Conservation (phyloP, 495 filamentous ascomycete species). For the Astrothelium subdiscretum region DNA sequence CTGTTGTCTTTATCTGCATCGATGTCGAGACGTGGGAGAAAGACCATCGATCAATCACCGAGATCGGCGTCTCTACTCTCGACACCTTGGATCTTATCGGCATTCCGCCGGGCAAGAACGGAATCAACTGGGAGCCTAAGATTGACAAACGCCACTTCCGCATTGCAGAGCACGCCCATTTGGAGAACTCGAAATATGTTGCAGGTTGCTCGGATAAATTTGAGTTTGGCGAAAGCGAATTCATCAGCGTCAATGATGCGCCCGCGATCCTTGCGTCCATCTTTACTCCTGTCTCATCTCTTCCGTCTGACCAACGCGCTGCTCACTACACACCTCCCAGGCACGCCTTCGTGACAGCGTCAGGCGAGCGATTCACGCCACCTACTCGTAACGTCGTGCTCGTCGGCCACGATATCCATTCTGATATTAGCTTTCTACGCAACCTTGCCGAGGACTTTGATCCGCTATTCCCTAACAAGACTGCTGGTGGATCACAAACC, state of each 20-base stretch:
- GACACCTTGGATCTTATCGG: constrained; percentile 51
- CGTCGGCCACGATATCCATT: constrained; percentile 59
- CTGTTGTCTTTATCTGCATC: constrained; percentile 61
- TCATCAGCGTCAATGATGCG: constrained; percentile 28
- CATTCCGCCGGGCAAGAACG: constrained; percentile 46
- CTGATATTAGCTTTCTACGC: constrained; percentile 57
- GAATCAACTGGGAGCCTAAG: constrained; percentile 48
- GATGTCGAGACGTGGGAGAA: constrained; percentile 76
- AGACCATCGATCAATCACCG: constrained; percentile 52
- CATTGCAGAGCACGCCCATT: constrained; percentile 52
- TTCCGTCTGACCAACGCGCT: not conserved
- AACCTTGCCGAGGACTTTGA: constrained; percentile 43
- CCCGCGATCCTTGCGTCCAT: constrained; percentile 32
- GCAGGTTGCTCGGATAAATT: constrained; percentile 62
- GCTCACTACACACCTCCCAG: constrained; percentile 3
- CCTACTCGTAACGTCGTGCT: constrained; percentile 53
- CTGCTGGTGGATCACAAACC: not conserved
- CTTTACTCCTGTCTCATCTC: constrained; percentile 27
- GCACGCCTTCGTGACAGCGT: not conserved
- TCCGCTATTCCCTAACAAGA: constrained; percentile 34
- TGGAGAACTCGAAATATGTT: constrained; percentile 54
- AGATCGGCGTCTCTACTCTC: constrained; percentile 74
- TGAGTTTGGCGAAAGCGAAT: constrained; percentile 49
- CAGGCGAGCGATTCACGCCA: constrained; percentile 4
- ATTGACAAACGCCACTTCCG: constrained; percentile 67